phyloP scores from a whole-genome alignment of 2,329 filamentous ascomycete genomes.

The Trematosphaeria pertusa region DNA sequence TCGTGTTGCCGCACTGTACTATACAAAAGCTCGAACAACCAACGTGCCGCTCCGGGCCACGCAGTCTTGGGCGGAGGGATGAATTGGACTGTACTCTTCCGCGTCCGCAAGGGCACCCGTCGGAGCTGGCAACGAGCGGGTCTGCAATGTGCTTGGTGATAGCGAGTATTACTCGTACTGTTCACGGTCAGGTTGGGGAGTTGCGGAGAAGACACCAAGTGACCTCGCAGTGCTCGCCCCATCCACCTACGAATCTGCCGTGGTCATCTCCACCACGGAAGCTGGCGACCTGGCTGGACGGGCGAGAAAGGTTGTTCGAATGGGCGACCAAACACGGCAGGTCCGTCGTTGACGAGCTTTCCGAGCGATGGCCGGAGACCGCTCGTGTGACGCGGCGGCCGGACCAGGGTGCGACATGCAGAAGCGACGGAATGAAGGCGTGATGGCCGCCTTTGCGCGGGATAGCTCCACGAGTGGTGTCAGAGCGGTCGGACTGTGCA shows the following conservation, averaged over 20 bases:
- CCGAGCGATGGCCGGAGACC: conserved; percentile 28
- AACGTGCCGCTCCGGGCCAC: too few species aligned
- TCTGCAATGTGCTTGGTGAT: conserved; percentile 15
- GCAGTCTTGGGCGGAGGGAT: conserved; percentile 10
- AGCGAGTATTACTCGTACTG: too few species aligned
- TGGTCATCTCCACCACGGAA: conserved; percentile 44
- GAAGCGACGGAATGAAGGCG: conserved; percentile 37
- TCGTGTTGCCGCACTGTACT: conserved; percentile 25
- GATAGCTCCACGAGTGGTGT: conserved; percentile 38
- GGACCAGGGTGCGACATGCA: conserved; percentile 39
- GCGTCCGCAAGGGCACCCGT: too few species aligned
- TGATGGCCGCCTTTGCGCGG: conserved; percentile 32
- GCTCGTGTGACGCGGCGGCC: conserved; percentile 37
- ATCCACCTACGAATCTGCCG: conserved; percentile 31
- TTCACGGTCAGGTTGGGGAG: too few species aligned
- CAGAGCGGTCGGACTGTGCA: conserved; percentile 38
- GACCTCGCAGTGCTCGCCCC: conserved; percentile 31
- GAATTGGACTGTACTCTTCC: too few species aligned
- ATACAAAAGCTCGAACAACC: neutral
- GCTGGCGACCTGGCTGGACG: conserved; percentile 28
- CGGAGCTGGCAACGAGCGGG: neutral
- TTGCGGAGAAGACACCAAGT: too few species aligned
- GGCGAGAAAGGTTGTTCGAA: conserved; percentile 31
- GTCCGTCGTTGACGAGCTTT: conserved; percentile 33
- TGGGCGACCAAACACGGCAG: conserved; percentile 39